phyloP scores from a whole-genome alignment of 129 eudicot species.

The Dittrichia graveolens region DNA sequence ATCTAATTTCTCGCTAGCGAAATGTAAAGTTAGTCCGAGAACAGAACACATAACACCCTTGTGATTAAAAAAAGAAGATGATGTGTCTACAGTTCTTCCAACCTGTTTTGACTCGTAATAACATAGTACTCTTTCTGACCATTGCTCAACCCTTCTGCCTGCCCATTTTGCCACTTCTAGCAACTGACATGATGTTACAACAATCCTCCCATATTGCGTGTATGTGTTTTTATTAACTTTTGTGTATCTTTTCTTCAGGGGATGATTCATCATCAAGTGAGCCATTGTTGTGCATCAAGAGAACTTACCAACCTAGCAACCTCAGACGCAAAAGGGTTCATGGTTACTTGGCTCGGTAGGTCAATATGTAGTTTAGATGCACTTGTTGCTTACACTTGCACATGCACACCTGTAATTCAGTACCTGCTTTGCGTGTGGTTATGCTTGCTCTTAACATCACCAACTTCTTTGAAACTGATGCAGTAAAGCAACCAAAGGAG shows the following conservation, averaged over 20 bases:
- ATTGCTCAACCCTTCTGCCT: background rate
- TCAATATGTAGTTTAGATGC: conserved; percentile 20
- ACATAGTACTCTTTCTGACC: background rate
- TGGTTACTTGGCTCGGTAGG: conserved; percentile 82
- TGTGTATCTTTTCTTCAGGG: conserved; percentile 31
- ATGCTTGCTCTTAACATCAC: background rate
- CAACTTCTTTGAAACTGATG: background rate
- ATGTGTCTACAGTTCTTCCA: background rate
- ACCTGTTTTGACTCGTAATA: background rate
- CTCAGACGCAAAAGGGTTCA: conserved; percentile 77
- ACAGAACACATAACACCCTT: background rate
- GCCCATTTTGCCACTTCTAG: background rate
- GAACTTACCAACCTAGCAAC: conserved; percentile 93
- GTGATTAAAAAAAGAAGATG: background rate
- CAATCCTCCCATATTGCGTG: background rate
- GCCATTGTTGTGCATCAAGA: conserved; percentile 63
- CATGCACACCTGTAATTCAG: background rate
- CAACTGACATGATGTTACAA: background rate
- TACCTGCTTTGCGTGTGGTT: conserved; percentile 7
- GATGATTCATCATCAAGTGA: conserved; percentile 59
- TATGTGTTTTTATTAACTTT: background rate
- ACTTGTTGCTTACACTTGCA: conserved; percentile 3
- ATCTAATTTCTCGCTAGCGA: background rate
- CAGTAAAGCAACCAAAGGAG: conserved; percentile 96
- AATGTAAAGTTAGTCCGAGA: background rate